phyloP scores from a whole-genome alignment of 306 rosid species.

The Quercus dentata region DNA sequence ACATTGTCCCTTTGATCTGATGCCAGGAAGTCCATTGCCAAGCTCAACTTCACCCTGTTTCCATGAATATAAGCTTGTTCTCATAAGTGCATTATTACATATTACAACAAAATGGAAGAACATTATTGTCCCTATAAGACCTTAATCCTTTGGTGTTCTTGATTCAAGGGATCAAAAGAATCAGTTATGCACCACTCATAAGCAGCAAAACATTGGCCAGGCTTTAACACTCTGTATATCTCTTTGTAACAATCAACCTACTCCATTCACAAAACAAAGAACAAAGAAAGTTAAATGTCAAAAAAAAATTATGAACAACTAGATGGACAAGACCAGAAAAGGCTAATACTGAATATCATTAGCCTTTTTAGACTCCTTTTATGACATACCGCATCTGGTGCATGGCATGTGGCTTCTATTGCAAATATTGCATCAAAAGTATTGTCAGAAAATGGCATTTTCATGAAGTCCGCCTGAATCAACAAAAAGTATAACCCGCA shows the following conservation, averaged over 20 bases:
- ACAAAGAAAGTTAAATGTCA: too few relatives aligned
- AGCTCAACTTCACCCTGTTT: slow-evolving; percentile 87
- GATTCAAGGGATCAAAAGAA: slow-evolving; percentile 72
- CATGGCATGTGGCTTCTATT: slow-evolving; percentile 99
- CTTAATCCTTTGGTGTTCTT: slow-evolving; percentile 76
- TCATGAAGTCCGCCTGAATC: slow-evolving; percentile 94
- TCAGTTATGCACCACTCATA: slow-evolving; percentile 98
- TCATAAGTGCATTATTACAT: too few relatives aligned
- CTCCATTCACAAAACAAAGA: not conserved
- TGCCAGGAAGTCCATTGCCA: slow-evolving; percentile 94
- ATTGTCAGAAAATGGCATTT: slow-evolving; percentile 79
- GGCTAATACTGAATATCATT: too few relatives aligned
- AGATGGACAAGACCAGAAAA: too few relatives aligned
- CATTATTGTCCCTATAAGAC: slow-evolving; percentile 28
- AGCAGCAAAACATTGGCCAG: slow-evolving; percentile 90
- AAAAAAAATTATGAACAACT: too few relatives aligned
- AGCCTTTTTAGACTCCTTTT: too few relatives aligned
- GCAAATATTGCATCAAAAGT: slow-evolving; percentile 94
- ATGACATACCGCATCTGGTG: slow-evolving; percentile 77
- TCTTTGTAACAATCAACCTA: slow-evolving; percentile 95
- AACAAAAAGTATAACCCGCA: slow-evolving; percentile 8
- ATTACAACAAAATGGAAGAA: not conserved
- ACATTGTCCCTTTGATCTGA: slow-evolving; percentile 78
- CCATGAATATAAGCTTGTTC: not conserved
- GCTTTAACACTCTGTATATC: slow-evolving; percentile 86